Percentiles rank a stretch among this genome's conserved stretches.
phyloP scores from a whole-genome alignment of 441 rosid genomes.

The Raphanus hybrid region DNA sequence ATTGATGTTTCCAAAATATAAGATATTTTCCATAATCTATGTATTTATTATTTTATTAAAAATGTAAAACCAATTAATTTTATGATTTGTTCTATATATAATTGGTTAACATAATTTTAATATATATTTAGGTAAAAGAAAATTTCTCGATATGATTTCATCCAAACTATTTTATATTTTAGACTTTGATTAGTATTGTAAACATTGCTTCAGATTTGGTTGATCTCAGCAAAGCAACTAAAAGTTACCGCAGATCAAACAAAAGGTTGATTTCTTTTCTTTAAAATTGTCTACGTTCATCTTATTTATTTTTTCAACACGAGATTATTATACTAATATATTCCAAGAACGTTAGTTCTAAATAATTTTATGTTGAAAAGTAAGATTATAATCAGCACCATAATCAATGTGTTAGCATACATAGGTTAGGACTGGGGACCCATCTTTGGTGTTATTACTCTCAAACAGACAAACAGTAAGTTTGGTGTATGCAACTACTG shows the following conservation, averaged over 20 bases:
- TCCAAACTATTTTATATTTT: neutral
- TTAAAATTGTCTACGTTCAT: neutral
- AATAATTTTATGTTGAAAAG: conserved; percentile 4
- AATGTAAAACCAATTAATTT: no score
- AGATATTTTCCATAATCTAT: no score
- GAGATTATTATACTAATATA: neutral
- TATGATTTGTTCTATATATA: neutral
- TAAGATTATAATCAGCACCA: neutral
- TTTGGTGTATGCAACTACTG: conserved; percentile 18
- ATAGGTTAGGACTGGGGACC: conserved; percentile 26
- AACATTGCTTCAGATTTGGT: neutral
- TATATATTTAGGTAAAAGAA: neutral
- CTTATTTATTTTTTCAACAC: neutral
- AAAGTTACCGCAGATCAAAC: neutral
- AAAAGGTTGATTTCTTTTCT: neutral
- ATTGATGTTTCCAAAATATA: no score
- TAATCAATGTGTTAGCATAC: conserved; percentile 11
- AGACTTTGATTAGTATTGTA: neutral
- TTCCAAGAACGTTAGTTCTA: neutral
- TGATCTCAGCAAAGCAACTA: neutral
- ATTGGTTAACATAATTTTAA: neutral
- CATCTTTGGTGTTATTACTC: conserved; percentile 28
- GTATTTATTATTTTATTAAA: no score
- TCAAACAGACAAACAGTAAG: conserved; percentile 34
- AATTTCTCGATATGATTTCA: neutral